These are phyloP conservation scores for Xerocomus amazonicus DNA, from an alignment of 1,284 basidiomycete genomes.

Conservation along the genomic window DNA sequence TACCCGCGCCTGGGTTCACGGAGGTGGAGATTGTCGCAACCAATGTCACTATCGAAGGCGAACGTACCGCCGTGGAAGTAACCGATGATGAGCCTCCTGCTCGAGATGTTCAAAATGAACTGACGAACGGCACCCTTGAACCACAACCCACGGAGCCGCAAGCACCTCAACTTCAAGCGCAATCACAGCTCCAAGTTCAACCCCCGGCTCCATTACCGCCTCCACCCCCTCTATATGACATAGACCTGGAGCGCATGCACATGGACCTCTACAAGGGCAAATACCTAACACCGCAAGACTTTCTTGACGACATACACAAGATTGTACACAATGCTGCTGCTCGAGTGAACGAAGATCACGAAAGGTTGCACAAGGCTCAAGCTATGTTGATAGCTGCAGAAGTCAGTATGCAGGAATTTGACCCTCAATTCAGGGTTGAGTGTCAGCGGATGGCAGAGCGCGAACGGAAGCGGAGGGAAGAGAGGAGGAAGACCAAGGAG, in stretches of 20 bases:
- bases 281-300: conserved; percentile 86
- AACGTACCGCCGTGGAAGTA: conserved; percentile 46
- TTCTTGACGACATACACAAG: conserved; percentile 84
- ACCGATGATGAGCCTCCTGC: conserved; percentile 34
- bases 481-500: conserved; percentile 48
- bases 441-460: conserved; percentile 87
- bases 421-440: conserved; percentile 76
- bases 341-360: conserved; percentile 64
- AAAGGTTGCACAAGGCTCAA: conserved; percentile 77
- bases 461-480: conserved; percentile 67
- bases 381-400: conserved; percentile 88
- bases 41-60: conserved; percentile 40
- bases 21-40: conserved; percentile 35
- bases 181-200: conserved; percentile 27
- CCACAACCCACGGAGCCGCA: conserved; percentile 19
- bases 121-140: conserved; percentile 33
- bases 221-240: conserved; percentile 54
- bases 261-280: conserved; percentile 80
- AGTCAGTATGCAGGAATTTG: conserved; percentile 88
- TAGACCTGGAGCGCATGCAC: conserved; percentile 92
- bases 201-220: conserved; percentile 7
- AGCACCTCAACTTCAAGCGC: conserved; percentile 32
- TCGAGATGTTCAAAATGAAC: conserved; percentile 28
- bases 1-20: conserved; percentile 26
- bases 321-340: conserved; percentile 87